Percentiles rank a stretch among this genome's conserved stretches.
Conservation (phyloP, 768 basidiomycete genomes). For the Phanerodontia chrysosporium region DNA sequence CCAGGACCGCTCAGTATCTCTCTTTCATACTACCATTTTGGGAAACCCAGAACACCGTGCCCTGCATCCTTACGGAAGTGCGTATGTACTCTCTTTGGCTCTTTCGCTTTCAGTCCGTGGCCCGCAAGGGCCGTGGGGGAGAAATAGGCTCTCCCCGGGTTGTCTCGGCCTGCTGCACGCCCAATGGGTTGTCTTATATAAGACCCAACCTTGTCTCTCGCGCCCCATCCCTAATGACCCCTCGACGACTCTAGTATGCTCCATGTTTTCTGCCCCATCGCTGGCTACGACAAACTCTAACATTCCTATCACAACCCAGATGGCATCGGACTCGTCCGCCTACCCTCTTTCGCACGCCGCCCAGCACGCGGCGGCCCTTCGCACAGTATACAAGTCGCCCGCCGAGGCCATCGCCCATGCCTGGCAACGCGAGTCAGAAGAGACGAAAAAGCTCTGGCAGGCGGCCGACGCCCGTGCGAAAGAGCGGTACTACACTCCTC, state of each 20-base stretch:
- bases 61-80: slow-evolving; percentile 21
- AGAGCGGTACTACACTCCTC: slow-evolving; percentile 39
- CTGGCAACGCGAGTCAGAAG: slow-evolving; percentile 59
- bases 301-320: slow-evolving; percentile 13
- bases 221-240: slow-evolving; percentile 23
- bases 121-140: slow-evolving; percentile 16
- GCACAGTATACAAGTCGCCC: slow-evolving; percentile 35
- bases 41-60: slow-evolving; percentile 18
- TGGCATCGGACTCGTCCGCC: slow-evolving; percentile 27
- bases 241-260: slow-evolving; percentile 28
- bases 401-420: slow-evolving; percentile 64
- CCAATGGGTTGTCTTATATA: slow-evolving; percentile 24
- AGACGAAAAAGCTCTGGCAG: slow-evolving; percentile 59
- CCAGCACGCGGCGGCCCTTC: slow-evolving; percentile 17
- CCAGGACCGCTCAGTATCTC: slow-evolving; percentile 2
- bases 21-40: slow-evolving; percentile 25
- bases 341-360: slow-evolving; percentile 20
- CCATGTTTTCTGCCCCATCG: slow-evolving; percentile 9
- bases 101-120: slow-evolving; percentile 14
- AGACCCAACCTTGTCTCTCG: slow-evolving; percentile 24
- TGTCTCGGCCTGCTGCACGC: slow-evolving; percentile 9
- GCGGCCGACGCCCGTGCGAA: slow-evolving; percentile 46
- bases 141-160: slow-evolving; percentile 17
- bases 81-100: slow-evolving; percentile 26
- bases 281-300: slow-evolving; percentile 10